These are phyloP conservation scores for Raffaelea albimanens DNA, from an alignment of 2,329 filamentous ascomycete species.

Conservation along the genomic window DNA sequence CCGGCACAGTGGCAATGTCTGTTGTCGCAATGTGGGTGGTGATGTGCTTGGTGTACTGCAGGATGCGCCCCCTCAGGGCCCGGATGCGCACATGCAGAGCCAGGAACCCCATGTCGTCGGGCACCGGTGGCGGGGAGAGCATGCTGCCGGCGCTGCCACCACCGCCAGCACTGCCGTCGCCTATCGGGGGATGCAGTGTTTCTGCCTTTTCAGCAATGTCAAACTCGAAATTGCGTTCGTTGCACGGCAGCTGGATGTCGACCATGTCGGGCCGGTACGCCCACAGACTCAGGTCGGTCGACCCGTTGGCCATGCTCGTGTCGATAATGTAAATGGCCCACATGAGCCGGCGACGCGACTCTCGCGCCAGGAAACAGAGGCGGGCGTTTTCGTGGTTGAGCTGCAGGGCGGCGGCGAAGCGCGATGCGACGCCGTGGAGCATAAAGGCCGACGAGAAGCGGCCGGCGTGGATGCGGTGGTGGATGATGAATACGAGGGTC, in stretches of 20 bases:
- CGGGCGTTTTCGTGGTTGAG: slow-evolving; percentile 38
- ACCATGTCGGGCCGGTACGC: slow-evolving; percentile 27
- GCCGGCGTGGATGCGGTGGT: slow-evolving; percentile 35
- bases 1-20: slow-evolving; percentile 22
- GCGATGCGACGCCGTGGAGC: slow-evolving; percentile 33
- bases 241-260: slow-evolving; percentile 37
- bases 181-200: slow-evolving; percentile 30
- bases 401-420: slow-evolving; percentile 38
- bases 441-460: slow-evolving; percentile 38
- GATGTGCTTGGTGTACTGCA: slow-evolving; percentile 41
- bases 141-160: slow-evolving; percentile 18
- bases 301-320: slow-evolving; percentile 35
- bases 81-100: slow-evolving; percentile 48
- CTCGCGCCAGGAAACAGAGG: slow-evolving; percentile 32
- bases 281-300: slow-evolving; percentile 36
- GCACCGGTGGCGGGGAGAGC: slow-evolving; percentile 33
- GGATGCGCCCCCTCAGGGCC: slow-evolving; percentile 43
- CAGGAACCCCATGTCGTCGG: slow-evolving; percentile 45
- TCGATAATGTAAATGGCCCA: slow-evolving; percentile 41
- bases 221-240: slow-evolving; percentile 45
- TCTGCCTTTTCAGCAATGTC: slow-evolving; percentile 47
- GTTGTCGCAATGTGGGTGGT: neutral
- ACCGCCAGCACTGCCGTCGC: neutral
- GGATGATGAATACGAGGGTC: slow-evolving; percentile 34
- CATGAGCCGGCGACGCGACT: slow-evolving; percentile 35